These are phyloP conservation scores for Bauhinia variegata DNA, from an alignment of 306 rosid species.

Conservation along the genomic window DNA sequence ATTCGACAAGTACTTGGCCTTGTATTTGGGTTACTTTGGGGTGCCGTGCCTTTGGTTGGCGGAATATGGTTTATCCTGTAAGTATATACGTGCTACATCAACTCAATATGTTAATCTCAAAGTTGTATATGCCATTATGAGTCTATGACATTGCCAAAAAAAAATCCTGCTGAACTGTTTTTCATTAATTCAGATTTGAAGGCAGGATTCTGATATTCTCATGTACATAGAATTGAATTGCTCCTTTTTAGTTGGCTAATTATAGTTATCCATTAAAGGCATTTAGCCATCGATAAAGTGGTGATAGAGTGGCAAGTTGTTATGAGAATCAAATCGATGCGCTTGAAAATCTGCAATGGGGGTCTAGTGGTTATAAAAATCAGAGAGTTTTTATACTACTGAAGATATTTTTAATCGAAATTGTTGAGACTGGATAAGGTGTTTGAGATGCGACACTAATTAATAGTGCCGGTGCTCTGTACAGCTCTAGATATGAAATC, in stretches of 20 bases:
- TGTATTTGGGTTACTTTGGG: slow-evolving; percentile 80
- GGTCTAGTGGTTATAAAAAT: not conserved
- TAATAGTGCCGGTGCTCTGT: slow-evolving; percentile 6
- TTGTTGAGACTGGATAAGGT: not conserved
- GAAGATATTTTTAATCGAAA: not conserved
- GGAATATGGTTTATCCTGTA: slow-evolving; percentile 93
- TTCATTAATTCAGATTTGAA: no score
- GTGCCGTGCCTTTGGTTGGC: slow-evolving; percentile 87
- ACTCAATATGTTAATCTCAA: not conserved
- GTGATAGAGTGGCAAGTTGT: no score
- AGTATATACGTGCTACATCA: slow-evolving; percentile 42
- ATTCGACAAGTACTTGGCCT: slow-evolving; percentile 86
- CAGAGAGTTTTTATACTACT: not conserved
- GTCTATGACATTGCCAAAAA: not conserved
- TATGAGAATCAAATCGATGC: no score
- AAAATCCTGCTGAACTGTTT: not conserved
- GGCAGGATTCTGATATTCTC: no score
- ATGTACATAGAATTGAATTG: no score
- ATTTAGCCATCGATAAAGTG: no score
- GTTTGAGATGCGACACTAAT: not conserved
- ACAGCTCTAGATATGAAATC: slow-evolving; percentile 11
- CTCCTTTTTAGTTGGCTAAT: no score
- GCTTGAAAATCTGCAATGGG: no score
- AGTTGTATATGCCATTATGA: slow-evolving; percentile 9
- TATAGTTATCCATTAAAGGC: no score